A percentile compares a stretch with the other conserved stretches of the same genome.
Conservation (phyloP, 2,329 filamentous ascomycete genomes). For the Passalora sequoiae region DNA sequence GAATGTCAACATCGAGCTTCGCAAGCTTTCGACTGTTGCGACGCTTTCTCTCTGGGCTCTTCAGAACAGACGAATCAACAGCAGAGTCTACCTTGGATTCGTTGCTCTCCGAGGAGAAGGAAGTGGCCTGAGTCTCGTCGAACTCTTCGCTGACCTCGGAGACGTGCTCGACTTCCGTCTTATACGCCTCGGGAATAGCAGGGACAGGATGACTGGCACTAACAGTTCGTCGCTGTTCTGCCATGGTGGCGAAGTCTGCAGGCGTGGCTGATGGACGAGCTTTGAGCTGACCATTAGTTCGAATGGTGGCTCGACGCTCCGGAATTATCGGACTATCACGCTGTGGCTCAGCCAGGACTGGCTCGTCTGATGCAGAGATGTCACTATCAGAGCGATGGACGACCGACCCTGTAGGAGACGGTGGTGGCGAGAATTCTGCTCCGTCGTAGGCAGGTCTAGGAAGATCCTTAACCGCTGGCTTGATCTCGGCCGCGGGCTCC, state of each 20-base stretch:
- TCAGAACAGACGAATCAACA: conserved; percentile 12
- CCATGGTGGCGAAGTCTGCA: conserved; percentile 77
- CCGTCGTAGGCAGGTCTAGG: conserved; percentile 21
- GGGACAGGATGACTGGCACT: conserved; percentile 58
- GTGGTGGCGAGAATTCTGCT: conserved; percentile 34
- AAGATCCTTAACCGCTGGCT: conserved; percentile 20
- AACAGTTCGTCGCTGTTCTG: conserved; percentile 76
- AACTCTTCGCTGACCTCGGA: conserved; percentile 7
- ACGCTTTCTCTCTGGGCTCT: conserved; percentile 15
- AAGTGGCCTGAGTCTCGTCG: conserved; percentile 18
- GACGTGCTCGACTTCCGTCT: conserved; percentile 17
- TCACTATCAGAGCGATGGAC: conserved; percentile 65
- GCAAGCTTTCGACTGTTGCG: conserved; percentile 21
- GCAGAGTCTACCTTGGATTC: conserved; percentile 28
- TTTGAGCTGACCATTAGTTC: conserved; percentile 78
- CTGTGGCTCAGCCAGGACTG: conserved; percentile 10
- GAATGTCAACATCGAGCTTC: conserved; percentile 60
- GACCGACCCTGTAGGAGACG: conserved; percentile 77
- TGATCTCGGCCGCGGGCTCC: conserved; percentile 22
- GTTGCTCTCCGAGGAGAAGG: conserved; percentile 25
- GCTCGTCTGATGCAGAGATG: conserved; percentile 19
- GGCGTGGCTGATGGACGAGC: conserved; percentile 83
- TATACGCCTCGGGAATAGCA: conserved; percentile 29
- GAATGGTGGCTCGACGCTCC: conserved; percentile 80
- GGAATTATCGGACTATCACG: conserved; percentile 51